phyloP scores from a whole-genome alignment of 176 grass and related monocot species.

The Triticum turgidum region DNA sequence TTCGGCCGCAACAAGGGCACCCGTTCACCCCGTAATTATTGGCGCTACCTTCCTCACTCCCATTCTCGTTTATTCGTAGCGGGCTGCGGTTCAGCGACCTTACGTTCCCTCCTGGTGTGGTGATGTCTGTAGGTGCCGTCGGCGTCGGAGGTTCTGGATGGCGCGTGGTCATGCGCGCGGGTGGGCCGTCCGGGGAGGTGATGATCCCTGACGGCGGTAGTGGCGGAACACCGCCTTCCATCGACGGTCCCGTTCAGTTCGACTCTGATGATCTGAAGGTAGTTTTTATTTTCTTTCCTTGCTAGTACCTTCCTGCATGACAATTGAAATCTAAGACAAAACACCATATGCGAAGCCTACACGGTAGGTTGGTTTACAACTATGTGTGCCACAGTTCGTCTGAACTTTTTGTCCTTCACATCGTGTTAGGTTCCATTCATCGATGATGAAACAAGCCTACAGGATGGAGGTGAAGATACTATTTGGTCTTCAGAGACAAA shows the following conservation, averaged over 20 bases:
- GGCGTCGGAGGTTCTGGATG: constrained; percentile 10
- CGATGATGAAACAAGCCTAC: constrained; percentile 19
- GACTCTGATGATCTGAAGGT: constrained; percentile 50
- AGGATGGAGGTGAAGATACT: constrained; percentile 31
- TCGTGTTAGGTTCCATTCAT: constrained; percentile 43
- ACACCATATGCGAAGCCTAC: neutral
- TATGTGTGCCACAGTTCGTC: neutral
- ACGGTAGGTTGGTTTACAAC: neutral
- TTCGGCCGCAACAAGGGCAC: constrained; percentile 11
- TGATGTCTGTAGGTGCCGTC: constrained; percentile 36
- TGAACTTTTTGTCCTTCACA: constrained; percentile 16
- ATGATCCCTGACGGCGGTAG: constrained; percentile 58
- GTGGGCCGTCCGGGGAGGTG: constrained; percentile 41
- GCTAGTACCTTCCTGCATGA: neutral
- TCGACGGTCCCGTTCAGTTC: constrained; percentile 25
- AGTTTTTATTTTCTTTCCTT: neutral
- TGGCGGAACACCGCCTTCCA: constrained; percentile 33
- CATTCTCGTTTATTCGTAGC: neutral
- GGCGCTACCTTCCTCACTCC: neutral
- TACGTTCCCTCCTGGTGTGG: neutral
- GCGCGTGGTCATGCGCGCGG: constrained; percentile 26
- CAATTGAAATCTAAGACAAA: neutral
- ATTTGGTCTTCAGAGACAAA: constrained; percentile 11
- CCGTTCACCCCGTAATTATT: constrained; percentile 30
- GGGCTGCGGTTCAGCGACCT: neutral